A percentile compares a stretch with the other conserved stretches of the same genome.
phyloP scores from a whole-genome alignment of 2,329 filamentous ascomycete genomes.

The Sclerotinia nivalis region DNA sequence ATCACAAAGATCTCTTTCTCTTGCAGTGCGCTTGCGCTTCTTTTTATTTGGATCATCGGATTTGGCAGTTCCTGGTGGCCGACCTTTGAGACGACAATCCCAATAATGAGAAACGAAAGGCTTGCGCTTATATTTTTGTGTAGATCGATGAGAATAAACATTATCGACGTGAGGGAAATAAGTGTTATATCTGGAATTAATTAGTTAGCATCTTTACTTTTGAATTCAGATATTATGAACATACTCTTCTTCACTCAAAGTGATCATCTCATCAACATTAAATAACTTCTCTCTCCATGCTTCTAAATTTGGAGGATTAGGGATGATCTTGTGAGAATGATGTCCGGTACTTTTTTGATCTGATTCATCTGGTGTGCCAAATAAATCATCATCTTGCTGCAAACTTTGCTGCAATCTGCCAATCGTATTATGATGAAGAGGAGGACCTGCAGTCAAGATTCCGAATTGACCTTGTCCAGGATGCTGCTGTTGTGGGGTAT shows the following conservation, averaged over 20 bases:
- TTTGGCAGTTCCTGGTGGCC: conserved; percentile 76
- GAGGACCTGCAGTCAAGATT: conserved; percentile 45
- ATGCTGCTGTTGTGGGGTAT: conserved; percentile 42
- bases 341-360: conserved; percentile 53
- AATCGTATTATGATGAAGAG: conserved; percentile 41
- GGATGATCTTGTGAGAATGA: conserved; percentile 57
- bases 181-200: conserved; percentile 62
- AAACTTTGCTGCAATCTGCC: conserved; percentile 37
- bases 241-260: conserved; percentile 73
- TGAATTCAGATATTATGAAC: conserved; percentile 33
- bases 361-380: conserved; percentile 41
- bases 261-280: conserved; percentile 71
- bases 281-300: conserved; percentile 73
- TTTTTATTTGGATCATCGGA: conserved; percentile 79
- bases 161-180: conserved; percentile 86
- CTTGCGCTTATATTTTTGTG: conserved; percentile 77
- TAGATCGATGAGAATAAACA: conserved; percentile 80
- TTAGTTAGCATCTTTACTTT: conserved; percentile 24
- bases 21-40: conserved; percentile 74
- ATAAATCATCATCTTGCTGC: conserved; percentile 44
- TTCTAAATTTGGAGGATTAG: conserved; percentile 66
- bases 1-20: conserved; percentile 77
- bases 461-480: conserved; percentile 48
- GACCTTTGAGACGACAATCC: conserved; percentile 80
- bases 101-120: conserved; percentile 83